phyloP scores from a whole-genome alignment of 371 early-diverging fungal species.

The Mycotypha africana region DNA sequence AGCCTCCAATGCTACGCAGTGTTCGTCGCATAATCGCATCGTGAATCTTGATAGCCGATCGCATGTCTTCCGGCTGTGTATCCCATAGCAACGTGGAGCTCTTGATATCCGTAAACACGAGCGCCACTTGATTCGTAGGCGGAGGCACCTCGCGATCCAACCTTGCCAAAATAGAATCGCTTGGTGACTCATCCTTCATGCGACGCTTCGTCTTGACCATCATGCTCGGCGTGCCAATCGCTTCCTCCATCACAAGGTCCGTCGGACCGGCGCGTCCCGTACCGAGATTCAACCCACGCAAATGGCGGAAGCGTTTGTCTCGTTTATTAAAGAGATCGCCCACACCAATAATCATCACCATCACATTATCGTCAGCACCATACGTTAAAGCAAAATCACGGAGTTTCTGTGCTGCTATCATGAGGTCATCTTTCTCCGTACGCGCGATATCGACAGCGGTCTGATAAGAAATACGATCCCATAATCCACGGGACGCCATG shows the following conservation, averaged over 20 bases:
- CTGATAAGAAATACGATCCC: constrained; percentile 79
- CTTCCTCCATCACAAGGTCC: constrained; percentile 18
- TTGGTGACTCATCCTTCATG: constrained; percentile 47
- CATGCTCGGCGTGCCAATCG: constrained; percentile 14
- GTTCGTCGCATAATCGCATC: constrained; percentile 82
- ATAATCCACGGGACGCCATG: constrained; percentile 78
- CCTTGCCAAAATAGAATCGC: constrained; percentile 59
- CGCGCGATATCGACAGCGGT: constrained; percentile 84
- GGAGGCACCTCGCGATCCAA: constrained; percentile 77
- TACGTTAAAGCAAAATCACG: constrained; percentile 87
- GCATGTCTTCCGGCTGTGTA: constrained; percentile 82
- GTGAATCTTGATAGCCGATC: constrained; percentile 84
- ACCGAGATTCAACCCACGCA: constrained; percentile 21
- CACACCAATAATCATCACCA: constrained; percentile 84
- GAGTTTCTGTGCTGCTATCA: constrained; percentile 79
- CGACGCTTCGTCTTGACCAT: constrained; percentile 37
- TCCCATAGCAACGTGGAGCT: constrained; percentile 95
- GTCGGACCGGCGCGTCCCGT: constrained; percentile 11
- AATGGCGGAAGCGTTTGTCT: constrained; percentile 27
- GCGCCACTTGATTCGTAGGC: constrained; percentile 81
- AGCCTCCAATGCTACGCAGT: constrained; percentile 83
- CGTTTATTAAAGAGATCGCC: constrained; percentile 63
- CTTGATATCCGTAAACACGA: constrained; percentile 96
- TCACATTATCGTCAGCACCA: constrained; percentile 72
- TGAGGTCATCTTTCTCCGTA: constrained; percentile 66